Conservation (phyloP, 176 grass and related monocot species). For the Poa pratensis region DNA sequence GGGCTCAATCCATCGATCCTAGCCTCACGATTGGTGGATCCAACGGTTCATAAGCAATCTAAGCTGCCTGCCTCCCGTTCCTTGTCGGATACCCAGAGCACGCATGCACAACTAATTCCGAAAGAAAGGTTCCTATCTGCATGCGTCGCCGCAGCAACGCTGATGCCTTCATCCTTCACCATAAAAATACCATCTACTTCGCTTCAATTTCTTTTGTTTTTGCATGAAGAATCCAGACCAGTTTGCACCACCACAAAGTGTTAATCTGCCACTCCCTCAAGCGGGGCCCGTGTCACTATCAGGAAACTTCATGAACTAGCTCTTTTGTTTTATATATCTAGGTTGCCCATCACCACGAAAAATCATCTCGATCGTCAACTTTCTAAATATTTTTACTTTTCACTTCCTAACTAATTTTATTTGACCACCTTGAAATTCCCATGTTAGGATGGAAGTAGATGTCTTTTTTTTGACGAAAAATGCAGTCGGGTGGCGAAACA, state of each 20-base stretch:
- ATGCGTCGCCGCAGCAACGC: neutral
- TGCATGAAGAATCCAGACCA: constrained; percentile 21
- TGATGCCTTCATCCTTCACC: constrained; percentile 10
- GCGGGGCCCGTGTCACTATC: neutral
- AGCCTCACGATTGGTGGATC: neutral
- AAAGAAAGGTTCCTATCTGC: constrained; percentile 7
- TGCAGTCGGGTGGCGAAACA: too few species aligned
- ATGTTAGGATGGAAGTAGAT: neutral
- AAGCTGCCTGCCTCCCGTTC: constrained; percentile 1
- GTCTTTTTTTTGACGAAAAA: too few species aligned
- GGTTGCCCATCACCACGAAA: neutral
- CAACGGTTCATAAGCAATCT: neutral
- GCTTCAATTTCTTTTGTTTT: neutral
- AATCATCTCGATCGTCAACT: neutral
- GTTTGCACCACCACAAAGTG: constrained; percentile 19
- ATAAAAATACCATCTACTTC: neutral
- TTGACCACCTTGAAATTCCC: neutral
- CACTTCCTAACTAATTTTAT: neutral
- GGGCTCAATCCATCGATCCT: neutral
- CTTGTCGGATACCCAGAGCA: neutral
- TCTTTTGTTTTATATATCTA: neutral
- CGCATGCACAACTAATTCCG: neutral
- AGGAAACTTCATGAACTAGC: constrained; percentile 23
- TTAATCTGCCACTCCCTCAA: neutral
- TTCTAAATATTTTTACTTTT: neutral